These are phyloP conservation scores for Verticillium albo-atrum DNA, from an alignment of 2,329 filamentous ascomycete genomes.

Conservation along the genomic window DNA sequence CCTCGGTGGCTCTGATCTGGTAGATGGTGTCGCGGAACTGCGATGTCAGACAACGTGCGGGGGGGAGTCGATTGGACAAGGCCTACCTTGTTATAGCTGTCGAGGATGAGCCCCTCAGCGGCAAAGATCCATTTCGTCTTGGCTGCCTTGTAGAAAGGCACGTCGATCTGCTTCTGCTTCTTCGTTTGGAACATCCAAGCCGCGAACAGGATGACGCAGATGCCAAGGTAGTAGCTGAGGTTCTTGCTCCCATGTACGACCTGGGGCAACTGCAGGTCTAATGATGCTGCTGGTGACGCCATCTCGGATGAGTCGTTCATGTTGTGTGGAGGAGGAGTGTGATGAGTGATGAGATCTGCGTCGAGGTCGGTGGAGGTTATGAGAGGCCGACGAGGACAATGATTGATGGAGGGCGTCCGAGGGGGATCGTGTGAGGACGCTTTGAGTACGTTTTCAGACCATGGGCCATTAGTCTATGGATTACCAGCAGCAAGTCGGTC, in stretches of 20 bases:
- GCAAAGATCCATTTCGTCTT: conserved; percentile 47
- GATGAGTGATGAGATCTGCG: too few relatives aligned
- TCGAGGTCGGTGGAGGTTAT: background rate
- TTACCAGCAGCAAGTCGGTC: background rate
- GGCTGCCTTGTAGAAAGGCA: conserved; percentile 43
- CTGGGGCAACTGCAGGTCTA: conserved; percentile 20
- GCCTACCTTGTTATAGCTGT: conserved; percentile 45
- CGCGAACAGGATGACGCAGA: conserved; percentile 28
- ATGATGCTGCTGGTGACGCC: conserved; percentile 9
- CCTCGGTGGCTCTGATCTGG: conserved; percentile 47
- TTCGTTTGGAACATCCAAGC: conserved; percentile 32
- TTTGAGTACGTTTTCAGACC: background rate
- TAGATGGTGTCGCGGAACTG: conserved; percentile 46
- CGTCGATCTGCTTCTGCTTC: conserved; percentile 26
- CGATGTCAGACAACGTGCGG: background rate
- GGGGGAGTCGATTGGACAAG: background rate
- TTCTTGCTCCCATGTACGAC: conserved; percentile 22
- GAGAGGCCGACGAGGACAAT: background rate
- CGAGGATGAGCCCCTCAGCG: conserved; percentile 40
- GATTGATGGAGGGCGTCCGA: background rate
- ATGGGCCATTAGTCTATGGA: background rate
- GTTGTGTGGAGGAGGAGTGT: background rate
- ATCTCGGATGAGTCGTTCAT: conserved; percentile 13
- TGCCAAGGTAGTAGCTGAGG: conserved; percentile 35
- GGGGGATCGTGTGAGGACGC: background rate